These are phyloP conservation scores for Trifolium fragiferum DNA, from an alignment of 306 rosid species.

Conservation along the genomic window DNA sequence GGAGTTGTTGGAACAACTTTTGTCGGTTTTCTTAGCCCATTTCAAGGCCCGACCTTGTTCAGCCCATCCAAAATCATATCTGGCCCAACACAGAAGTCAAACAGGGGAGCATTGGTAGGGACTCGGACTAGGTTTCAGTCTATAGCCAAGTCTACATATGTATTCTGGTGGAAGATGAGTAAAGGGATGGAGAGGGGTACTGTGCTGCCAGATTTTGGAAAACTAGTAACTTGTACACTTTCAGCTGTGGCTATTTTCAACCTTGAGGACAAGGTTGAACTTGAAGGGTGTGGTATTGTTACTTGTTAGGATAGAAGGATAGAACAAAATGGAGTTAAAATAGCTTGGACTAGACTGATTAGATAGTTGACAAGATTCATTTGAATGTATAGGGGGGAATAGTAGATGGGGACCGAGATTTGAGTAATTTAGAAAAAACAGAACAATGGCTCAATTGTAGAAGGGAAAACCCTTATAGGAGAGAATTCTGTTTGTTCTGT, in stretches of 20 bases:
- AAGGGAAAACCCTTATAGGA: not conserved
- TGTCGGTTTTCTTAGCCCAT: not conserved
- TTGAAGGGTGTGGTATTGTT: constrained; percentile 8
- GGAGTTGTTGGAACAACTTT: not conserved
- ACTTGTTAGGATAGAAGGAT: not conserved
- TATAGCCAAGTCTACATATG: not conserved
- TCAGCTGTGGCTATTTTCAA: constrained; percentile 1
- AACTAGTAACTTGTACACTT: not conserved
- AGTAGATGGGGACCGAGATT: not conserved
- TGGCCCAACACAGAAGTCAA: not conserved
- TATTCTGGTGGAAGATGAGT: constrained; percentile 4
- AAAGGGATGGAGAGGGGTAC: constrained; percentile 1
- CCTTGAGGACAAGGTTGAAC: constrained; percentile 1
- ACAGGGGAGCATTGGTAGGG: constrained; percentile 8
- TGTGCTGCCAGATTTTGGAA: constrained; percentile 9
- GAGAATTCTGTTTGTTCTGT: constrained; percentile 4
- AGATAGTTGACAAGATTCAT: not conserved
- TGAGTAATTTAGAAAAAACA: not conserved
- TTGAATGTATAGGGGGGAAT: not conserved
- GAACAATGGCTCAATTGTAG: constrained; percentile 1
- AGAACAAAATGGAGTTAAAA: not conserved
- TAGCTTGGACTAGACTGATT: not conserved
- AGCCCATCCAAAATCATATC: too few relatives aligned
- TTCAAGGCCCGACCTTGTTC: not conserved
- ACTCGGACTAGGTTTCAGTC: not conserved